Conservation (phyloP, 75 land plant genomes). For the Pinus taeda region DNA sequence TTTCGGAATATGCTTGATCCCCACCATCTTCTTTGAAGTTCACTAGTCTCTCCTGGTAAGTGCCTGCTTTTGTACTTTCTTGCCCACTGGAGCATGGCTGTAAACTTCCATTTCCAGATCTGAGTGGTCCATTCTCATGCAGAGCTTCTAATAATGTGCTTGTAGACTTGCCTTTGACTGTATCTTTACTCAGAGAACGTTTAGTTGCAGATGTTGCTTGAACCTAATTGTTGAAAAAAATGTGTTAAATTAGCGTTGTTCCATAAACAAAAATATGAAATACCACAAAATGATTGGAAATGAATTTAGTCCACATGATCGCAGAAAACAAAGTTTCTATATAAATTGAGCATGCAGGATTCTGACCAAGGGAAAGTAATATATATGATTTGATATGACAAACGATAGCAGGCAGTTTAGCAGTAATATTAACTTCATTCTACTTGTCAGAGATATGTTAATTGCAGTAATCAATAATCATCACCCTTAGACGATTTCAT, state of each 20-base stretch:
- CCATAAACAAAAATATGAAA: neutral
- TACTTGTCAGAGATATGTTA: neutral
- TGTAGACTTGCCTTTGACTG: neutral
- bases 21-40: neutral
- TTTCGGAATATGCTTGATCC: neutral
- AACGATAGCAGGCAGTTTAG: neutral
- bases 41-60: neutral
- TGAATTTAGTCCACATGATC: neutral
- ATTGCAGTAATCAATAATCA: neutral
- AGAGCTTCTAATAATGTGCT: neutral
- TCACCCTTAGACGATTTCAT: neutral
- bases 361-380: neutral
- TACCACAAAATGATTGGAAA: neutral
- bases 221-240: slow-evolving; percentile 1
- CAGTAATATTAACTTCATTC: too few relatives aligned
- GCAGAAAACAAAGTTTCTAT: too few relatives aligned
- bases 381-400: neutral
- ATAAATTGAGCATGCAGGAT: too few relatives aligned
- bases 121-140: neutral
- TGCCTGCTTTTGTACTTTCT: neutral
- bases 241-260: neutral
- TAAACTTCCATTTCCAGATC: neutral
- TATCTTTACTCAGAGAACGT: neutral
- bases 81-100: too few relatives aligned
- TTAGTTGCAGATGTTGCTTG: neutral